phyloP scores from a whole-genome alignment of 148 eudicot genomes.

The Silene latifolia region DNA sequence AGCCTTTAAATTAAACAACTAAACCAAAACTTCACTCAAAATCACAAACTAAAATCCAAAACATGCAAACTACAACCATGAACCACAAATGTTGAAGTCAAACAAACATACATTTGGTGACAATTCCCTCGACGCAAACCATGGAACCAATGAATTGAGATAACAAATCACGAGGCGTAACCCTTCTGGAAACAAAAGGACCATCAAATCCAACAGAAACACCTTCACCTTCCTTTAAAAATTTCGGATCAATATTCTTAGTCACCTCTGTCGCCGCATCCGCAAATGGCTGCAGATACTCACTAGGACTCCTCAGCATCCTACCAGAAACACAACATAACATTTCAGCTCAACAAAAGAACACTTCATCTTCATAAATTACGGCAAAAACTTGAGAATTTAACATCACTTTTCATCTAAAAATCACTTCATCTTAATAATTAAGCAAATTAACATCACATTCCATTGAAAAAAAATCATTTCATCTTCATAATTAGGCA shows the following conservation, averaged over 20 bases:
- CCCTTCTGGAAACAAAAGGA: constrained; percentile 87
- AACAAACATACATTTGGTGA: constrained; percentile 68
- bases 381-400: neutral
- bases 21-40: neutral
- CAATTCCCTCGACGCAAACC: constrained; percentile 92
- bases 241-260: constrained; percentile 65
- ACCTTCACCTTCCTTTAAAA: constrained; percentile 87
- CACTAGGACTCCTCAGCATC: constrained; percentile 74
- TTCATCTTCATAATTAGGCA: no score
- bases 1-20: neutral
- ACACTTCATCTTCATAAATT: neutral
- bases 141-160: constrained; percentile 91
- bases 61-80: neutral
- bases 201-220: constrained; percentile 91
- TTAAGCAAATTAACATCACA: no score
- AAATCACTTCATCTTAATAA: no score
- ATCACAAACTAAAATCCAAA: neutral
- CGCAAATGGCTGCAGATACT: constrained; percentile 77
- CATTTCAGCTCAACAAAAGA: no score
- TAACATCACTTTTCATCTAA: neutral
- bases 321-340: constrained; percentile 26
- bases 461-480: no score
- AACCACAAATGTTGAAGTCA: neutral
- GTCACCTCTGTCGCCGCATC: constrained; percentile 83
- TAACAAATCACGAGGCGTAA: constrained; percentile 85